These are phyloP conservation scores for Starmerella kuoi DNA, from an alignment of 805 yeast genomes.

Conservation along the genomic window DNA sequence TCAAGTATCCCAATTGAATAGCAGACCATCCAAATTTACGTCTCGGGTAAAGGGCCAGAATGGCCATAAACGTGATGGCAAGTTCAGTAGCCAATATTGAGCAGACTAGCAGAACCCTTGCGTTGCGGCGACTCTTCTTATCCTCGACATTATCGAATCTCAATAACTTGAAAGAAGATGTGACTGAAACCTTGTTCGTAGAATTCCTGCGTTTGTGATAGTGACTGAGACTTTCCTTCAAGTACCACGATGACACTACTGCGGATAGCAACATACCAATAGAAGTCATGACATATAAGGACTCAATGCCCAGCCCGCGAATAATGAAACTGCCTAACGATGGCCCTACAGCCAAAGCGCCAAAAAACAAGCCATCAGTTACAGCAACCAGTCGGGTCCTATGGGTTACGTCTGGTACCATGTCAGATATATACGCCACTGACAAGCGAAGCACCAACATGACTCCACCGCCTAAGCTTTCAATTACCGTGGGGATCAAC, in stretches of 20 bases:
- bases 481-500: slow-evolving; percentile 19
- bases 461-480: slow-evolving; percentile 21
- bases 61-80: slow-evolving; percentile 13
- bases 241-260: slow-evolving; percentile 7
- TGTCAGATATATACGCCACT: slow-evolving; percentile 22
- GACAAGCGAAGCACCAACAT: slow-evolving; percentile 14
- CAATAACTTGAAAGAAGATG: slow-evolving; percentile 10
- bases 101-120: slow-evolving; percentile 18
- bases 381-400: slow-evolving; percentile 20
- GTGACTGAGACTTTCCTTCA: slow-evolving; percentile 19
- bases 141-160: slow-evolving; percentile 16
- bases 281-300: slow-evolving; percentile 12
- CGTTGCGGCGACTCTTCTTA: slow-evolving; percentile 18
- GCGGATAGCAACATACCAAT: slow-evolving; percentile 9
- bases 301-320: slow-evolving; percentile 11
- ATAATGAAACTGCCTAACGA: slow-evolving; percentile 20
- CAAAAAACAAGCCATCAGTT: slow-evolving; percentile 20
- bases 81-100: slow-evolving; percentile 20
- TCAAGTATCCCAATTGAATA: slow-evolving; percentile 26
- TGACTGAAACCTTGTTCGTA: slow-evolving; percentile 9
- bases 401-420: slow-evolving; percentile 17
- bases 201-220: slow-evolving; percentile 18
- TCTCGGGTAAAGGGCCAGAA: slow-evolving; percentile 25
- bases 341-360: slow-evolving; percentile 22
- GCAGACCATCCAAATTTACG: slow-evolving; percentile 27